Percentiles rank a stretch among this genome's conserved stretches.
Evolutionary conservation across 1,284 basidiomycete genomes (phyloP).

Genomic region (Cystobasidium slooffiae): DNA sequence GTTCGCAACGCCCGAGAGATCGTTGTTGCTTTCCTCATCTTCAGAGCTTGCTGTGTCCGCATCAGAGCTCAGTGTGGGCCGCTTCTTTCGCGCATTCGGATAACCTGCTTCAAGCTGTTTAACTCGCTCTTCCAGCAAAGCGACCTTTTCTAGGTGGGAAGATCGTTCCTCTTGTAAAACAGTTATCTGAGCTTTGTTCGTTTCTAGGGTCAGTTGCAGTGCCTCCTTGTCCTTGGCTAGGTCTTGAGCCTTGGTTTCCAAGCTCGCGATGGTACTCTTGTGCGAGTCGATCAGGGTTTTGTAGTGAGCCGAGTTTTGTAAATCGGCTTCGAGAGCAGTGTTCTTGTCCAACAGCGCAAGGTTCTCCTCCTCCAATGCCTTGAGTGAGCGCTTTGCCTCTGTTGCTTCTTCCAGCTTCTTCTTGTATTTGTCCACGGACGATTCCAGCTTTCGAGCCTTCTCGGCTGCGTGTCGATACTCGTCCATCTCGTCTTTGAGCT

Average conservation of each 20-base stretch:
- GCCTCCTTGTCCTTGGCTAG: slow-evolving; percentile 72
- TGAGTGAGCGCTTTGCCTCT: slow-evolving; percentile 73
- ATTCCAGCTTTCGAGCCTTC: slow-evolving; percentile 88
- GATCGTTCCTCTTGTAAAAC: slow-evolving; percentile 64
- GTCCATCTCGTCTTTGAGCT: slow-evolving; percentile 89
- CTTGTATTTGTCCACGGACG: slow-evolving; percentile 98
- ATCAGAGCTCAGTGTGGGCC: slow-evolving; percentile 44
- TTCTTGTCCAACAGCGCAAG: slow-evolving; percentile 88
- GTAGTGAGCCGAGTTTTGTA: slow-evolving; percentile 80
- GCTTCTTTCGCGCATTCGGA: slow-evolving; percentile 42
- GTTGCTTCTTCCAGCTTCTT: slow-evolving; percentile 95
- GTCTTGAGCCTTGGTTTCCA: slow-evolving; percentile 72
- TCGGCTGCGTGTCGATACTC: slow-evolving; percentile 79
- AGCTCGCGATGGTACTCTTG: slow-evolving; percentile 79
- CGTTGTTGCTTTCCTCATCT: slow-evolving; percentile 48
- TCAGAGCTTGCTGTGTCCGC: slow-evolving; percentile 46
- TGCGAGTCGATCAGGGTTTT: slow-evolving; percentile 91
- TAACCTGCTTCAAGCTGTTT: slow-evolving; percentile 72
- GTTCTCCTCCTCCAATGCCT: slow-evolving; percentile 91
- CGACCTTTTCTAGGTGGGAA: slow-evolving; percentile 71
- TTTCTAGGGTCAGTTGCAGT: slow-evolving; percentile 67
- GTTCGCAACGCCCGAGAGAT: slow-evolving; percentile 66
- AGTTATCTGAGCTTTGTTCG: slow-evolving; percentile 67
- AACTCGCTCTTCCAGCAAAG: slow-evolving; percentile 88
- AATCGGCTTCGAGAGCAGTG: slow-evolving; percentile 85